Evolutionary conservation across 169 alveolate genomes (phyloP), one percentile per base, ranked within the genome.

Genomic region (Plasmodium sp.): DNA sequence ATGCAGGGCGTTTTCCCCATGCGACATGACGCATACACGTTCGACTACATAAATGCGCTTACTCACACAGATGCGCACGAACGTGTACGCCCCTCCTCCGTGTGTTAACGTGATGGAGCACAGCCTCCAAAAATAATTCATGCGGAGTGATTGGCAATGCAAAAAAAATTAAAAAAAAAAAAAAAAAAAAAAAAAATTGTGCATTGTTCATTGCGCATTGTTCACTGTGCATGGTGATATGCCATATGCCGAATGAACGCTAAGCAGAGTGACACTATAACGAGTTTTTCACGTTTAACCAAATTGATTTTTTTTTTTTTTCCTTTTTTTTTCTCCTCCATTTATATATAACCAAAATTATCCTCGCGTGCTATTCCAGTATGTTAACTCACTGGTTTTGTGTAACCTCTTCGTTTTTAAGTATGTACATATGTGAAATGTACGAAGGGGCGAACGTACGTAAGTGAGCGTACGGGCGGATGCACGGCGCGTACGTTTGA

Each of bases 161-260:
- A 67, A 27, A 31, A 31, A 67, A 67, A 67, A 67, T 22, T 5
- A 62, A 67, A 67, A 67, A 67, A 67, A 22, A 67, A 67, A 67
- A 67, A 22, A 67, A 22, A 22, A 67, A 67, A 67, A 67, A 67
- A 67, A 67, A 67, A 67, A 22, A 67, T 51, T 51, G 22, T 51
- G 62, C 62, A 67, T 67, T 67, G 77, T 62, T n/a, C 77, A 18
- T 62, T 62, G 77, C 22, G 77, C 77, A 62, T n/a, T 62, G 77
- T 62, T 22, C 27, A 22, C 27, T 22, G 27, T 22, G 27, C 27
- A 22, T 22, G 27, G 27, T 22, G 27, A 22, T 22, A 22, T 22
- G 27, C 62, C 1, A 51, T 51, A 14, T 51, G 16, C 2, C n/a
- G 77, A 67, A 27, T 67, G 77, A 67, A 67, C 33, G 36, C 43